phyloP scores from a whole-genome alignment of 805 yeast genomes.

The Tetrapisispora nanseiensis region DNA sequence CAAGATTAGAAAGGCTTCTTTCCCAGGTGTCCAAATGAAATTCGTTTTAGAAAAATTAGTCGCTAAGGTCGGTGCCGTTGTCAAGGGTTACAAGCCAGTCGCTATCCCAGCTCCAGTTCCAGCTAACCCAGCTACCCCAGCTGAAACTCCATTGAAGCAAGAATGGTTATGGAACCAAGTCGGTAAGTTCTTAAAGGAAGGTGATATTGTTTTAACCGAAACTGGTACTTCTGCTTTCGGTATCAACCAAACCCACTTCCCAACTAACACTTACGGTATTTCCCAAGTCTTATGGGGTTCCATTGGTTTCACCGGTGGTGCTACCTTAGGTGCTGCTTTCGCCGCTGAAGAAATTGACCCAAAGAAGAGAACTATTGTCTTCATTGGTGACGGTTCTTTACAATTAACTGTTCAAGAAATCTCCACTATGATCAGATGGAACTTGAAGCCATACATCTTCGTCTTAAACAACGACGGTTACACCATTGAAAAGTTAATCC shows the following conservation, averaged over 20 bases:
- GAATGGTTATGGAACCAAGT: conserved; percentile 62
- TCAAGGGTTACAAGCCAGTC: conserved; percentile 38
- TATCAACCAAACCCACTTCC: conserved; percentile 56
- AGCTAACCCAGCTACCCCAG: conserved; percentile 37
- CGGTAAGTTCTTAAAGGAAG: conserved; percentile 52
- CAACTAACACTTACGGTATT: conserved; percentile 51
- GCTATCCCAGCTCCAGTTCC: conserved; percentile 46
- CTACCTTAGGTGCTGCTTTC: conserved; percentile 57
- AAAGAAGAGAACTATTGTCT: conserved; percentile 50
- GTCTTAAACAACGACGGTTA: conserved; percentile 65
- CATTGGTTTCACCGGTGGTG: conserved; percentile 62
- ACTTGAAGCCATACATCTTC: conserved; percentile 56
- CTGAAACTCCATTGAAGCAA: conserved; percentile 44
- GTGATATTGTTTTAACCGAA: conserved; percentile 60
- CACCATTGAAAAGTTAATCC: conserved; percentile 66
- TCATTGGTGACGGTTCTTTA: conserved; percentile 69
- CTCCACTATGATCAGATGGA: conserved; percentile 59
- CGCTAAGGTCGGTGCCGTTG: conserved; percentile 30
- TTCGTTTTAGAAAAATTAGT: conserved; percentile 38
- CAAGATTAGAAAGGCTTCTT: conserved; percentile 58
- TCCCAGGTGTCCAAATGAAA: conserved; percentile 67
- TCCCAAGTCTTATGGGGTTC: conserved; percentile 74
- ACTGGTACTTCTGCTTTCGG: conserved; percentile 74
- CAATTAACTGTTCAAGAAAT: conserved; percentile 69
- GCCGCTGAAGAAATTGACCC: conserved; percentile 58